Percentiles rank a stretch among this genome's conserved stretches.
These are phyloP conservation scores for Hirschfeldia incana DNA, from an alignment of 345 rosid genomes.

Conservation along the genomic window DNA sequence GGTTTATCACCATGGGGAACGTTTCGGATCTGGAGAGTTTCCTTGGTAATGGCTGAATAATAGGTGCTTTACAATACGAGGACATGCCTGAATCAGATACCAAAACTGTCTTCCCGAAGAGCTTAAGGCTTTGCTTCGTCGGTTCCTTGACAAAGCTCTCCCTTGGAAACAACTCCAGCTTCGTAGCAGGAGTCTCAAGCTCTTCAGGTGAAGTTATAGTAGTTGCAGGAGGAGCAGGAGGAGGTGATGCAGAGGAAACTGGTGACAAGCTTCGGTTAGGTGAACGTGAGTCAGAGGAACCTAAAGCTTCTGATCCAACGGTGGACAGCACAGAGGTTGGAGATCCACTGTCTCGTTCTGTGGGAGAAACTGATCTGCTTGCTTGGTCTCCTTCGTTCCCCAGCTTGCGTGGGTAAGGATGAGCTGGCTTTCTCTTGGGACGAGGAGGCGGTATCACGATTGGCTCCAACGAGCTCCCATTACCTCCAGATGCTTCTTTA, in stretches of 20 bases:
- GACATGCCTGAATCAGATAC: conserved; percentile 46
- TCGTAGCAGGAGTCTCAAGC: conserved; percentile 39
- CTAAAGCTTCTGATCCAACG: conserved; percentile 54
- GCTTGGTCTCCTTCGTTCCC: conserved; percentile 39
- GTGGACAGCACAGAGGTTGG: conserved; percentile 71
- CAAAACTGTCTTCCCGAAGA: conserved; percentile 64
- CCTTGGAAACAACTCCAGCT: conserved; percentile 40
- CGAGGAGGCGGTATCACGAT: conserved; percentile 89
- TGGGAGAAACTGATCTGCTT: conserved; percentile 53
- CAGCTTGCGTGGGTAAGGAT: conserved; percentile 83
- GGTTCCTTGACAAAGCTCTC: conserved; percentile 38
- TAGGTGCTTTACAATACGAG: conserved; percentile 35
- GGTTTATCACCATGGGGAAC: conserved; percentile 19
- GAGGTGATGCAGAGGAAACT: conserved; percentile 44
- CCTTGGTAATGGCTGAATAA: conserved; percentile 42
- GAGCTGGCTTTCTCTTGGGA: conserved; percentile 75
- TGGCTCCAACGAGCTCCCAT: conserved; percentile 50
- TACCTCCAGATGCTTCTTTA: conserved; percentile 48
- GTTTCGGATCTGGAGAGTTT: conserved; percentile 28
- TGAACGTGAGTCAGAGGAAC: conserved; percentile 49
- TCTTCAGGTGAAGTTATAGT: conserved; percentile 29
- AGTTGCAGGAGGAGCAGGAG: conserved; percentile 23
- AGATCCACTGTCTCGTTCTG: conserved; percentile 57
- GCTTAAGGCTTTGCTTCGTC: conserved; percentile 55
- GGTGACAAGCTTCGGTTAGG: conserved; percentile 57